Conservation (phyloP, 768 basidiomycete genomes). For the Filobasidium floriforme region DNA sequence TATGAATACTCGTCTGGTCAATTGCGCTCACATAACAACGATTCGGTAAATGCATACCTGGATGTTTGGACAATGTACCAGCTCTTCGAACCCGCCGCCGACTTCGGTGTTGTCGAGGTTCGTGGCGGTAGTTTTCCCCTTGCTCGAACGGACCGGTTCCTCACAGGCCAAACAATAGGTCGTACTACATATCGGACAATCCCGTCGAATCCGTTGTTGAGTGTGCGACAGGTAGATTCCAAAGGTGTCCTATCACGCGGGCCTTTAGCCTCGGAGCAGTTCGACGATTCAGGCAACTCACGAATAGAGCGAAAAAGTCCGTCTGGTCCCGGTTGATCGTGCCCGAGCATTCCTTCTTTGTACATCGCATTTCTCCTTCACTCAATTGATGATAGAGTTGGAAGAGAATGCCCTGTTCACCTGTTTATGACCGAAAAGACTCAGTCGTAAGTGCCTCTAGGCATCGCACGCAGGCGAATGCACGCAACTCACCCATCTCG, state of each 20-base stretch:
- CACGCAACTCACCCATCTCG: conserved; percentile 57
- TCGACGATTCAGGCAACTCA: conserved; percentile 48
- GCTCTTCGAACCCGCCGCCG: conserved; percentile 40
- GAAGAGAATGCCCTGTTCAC: conserved; percentile 83
- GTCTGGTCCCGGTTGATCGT: conserved; percentile 57
- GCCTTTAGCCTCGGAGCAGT: neutral
- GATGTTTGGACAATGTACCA: conserved; percentile 83
- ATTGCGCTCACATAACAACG: neutral
- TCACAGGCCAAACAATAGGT: conserved; percentile 63
- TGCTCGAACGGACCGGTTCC: conserved; percentile 50
- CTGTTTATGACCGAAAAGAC: conserved; percentile 17
- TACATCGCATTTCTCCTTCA: conserved; percentile 58
- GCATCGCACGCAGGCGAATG: neutral
- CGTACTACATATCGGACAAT: conserved; percentile 57
- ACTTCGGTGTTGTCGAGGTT: too few species aligned
- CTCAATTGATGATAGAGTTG: conserved; percentile 68
- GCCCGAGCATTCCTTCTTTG: conserved; percentile 58
- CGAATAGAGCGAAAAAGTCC: conserved; percentile 76
- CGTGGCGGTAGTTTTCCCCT: conserved; percentile 37
- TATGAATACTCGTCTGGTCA: neutral
- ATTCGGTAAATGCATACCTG: conserved; percentile 28
- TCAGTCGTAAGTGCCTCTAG: neutral
- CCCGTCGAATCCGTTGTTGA: conserved; percentile 29
- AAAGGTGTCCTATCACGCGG: conserved; percentile 17
- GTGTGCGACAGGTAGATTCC: conserved; percentile 4